A percentile compares a stretch with the other conserved stretches of the same genome.
phyloP scores from a whole-genome alignment of 371 early-diverging fungal genomes.

The Basidiobolus meristosporus region DNA sequence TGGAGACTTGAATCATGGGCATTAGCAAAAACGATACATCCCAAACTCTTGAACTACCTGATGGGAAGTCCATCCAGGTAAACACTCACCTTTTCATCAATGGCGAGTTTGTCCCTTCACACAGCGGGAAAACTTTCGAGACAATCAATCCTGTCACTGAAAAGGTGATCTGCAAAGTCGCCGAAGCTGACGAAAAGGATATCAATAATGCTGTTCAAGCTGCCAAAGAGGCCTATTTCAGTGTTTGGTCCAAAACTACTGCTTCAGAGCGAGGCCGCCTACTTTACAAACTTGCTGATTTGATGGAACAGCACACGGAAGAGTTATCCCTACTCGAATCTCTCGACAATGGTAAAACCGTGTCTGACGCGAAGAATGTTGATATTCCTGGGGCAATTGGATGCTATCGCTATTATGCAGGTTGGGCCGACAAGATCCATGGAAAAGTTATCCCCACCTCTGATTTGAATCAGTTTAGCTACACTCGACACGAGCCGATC shows the following conservation, averaged over 20 bases:
- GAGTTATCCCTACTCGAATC: constrained; percentile 63
- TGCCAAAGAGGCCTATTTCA: constrained; percentile 15
- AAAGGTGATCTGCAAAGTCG: constrained; percentile 11
- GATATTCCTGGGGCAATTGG: constrained; percentile 46
- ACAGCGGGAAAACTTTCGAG: constrained; percentile 12
- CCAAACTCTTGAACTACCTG: too few relatives aligned
- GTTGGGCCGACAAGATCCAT: constrained; percentile 62
- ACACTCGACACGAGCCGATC: constrained; percentile 57
- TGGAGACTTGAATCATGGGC: too few relatives aligned
- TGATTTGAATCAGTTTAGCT: constrained; percentile 12
- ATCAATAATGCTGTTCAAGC: constrained; percentile 23
- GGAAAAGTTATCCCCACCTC: constrained; percentile 17
- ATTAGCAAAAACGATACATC: too few relatives aligned
- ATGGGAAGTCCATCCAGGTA: not conserved
- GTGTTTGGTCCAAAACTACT: constrained; percentile 15
- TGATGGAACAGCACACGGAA: constrained; percentile 19
- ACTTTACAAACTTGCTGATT: constrained; percentile 21
- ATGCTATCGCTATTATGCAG: constrained; percentile 60
- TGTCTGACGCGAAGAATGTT: constrained; percentile 25
- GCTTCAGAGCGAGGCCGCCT: constrained; percentile 13
- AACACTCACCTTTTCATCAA: constrained; percentile 30
- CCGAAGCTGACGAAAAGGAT: constrained; percentile 17
- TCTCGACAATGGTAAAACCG: constrained; percentile 67
- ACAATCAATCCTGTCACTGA: constrained; percentile 23
- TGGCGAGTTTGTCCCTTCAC: constrained; percentile 18